A percentile compares a stretch with the other conserved stretches of the same genome.
These are phyloP conservation scores for Calocybe cyanea DNA, from an alignment of 768 basidiomycete genomes.

Conservation along the genomic window DNA sequence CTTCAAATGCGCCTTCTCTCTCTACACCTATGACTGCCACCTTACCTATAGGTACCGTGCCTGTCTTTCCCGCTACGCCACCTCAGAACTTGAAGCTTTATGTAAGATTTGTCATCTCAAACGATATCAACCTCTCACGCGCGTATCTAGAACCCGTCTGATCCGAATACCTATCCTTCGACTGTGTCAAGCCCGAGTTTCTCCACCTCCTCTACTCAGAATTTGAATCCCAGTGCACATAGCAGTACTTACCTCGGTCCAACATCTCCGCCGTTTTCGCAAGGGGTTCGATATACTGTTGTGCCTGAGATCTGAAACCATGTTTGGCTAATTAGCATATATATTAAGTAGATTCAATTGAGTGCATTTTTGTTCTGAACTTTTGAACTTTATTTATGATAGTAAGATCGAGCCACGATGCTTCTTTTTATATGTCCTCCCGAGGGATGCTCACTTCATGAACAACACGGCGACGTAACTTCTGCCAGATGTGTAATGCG, in stretches of 20 bases:
- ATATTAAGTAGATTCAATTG: background rate
- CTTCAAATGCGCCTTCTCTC: slow-evolving; percentile 11
- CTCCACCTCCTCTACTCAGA: slow-evolving; percentile 10
- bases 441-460: background rate
- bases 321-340: too few relatives aligned
- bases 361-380: background rate
- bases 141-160: slow-evolving; percentile 30
- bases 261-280: background rate
- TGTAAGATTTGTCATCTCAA: slow-evolving; percentile 24
- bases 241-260: slow-evolving; percentile 16
- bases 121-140: background rate
- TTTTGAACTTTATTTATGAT: too few relatives aligned
- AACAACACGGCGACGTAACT: background rate
- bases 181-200: slow-evolving; percentile 9
- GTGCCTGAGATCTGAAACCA: slow-evolving; percentile 22
- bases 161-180: slow-evolving; percentile 39
- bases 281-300: slow-evolving; percentile 25
- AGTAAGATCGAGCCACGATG: background rate
- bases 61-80: slow-evolving; percentile 16
- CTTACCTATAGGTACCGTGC: slow-evolving; percentile 13
- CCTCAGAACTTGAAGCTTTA: slow-evolving; percentile 36
- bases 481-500: slow-evolving; percentile 1
- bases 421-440: background rate
- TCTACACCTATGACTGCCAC: slow-evolving; percentile 5
- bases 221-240: slow-evolving; percentile 15